These are phyloP conservation scores for Austroboletus eburneus DNA, from an alignment of 768 basidiomycete genomes.

Conservation along the genomic window DNA sequence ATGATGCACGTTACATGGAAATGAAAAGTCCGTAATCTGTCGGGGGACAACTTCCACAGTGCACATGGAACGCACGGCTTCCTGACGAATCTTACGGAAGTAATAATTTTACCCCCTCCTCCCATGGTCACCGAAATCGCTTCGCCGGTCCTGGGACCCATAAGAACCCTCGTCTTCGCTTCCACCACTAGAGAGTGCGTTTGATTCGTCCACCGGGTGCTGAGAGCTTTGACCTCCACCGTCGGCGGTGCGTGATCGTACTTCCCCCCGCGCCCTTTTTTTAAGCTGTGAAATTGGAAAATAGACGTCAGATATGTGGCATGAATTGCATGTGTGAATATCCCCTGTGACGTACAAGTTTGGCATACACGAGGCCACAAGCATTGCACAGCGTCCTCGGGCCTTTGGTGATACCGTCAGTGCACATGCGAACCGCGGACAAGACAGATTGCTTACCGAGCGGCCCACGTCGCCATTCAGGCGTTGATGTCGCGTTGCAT, in stretches of 20 bases:
- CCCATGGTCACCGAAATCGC: constrained; percentile 33
- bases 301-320: constrained; percentile 19
- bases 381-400: constrained; percentile 84
- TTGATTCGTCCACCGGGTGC: constrained; percentile 24
- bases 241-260: constrained; percentile 24
- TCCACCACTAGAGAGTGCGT: constrained; percentile 25
- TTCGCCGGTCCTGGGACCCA: constrained; percentile 33
- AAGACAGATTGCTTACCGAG: constrained; percentile 51
- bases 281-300: constrained; percentile 24
- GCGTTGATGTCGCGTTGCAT: constrained; percentile 79
- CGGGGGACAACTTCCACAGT: constrained; percentile 8
- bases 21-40: constrained; percentile 16
- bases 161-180: constrained; percentile 34
- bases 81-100: constrained; percentile 19
- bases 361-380: constrained; percentile 83
- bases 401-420: constrained; percentile 42
- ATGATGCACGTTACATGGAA: constrained; percentile 14
- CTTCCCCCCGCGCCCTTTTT: constrained; percentile 34
- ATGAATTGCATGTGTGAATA: constrained; percentile 14
- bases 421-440: constrained; percentile 18
- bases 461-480: constrained; percentile 83
- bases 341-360: constrained; percentile 56
- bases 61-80: constrained; percentile 17
- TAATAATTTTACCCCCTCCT: constrained; percentile 28
- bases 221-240: constrained; percentile 30